Percentiles rank a stretch among this genome's conserved stretches.
phyloP scores from a whole-genome alignment of 2,329 filamentous ascomycete species.

The Acrocalymma vagum region DNA sequence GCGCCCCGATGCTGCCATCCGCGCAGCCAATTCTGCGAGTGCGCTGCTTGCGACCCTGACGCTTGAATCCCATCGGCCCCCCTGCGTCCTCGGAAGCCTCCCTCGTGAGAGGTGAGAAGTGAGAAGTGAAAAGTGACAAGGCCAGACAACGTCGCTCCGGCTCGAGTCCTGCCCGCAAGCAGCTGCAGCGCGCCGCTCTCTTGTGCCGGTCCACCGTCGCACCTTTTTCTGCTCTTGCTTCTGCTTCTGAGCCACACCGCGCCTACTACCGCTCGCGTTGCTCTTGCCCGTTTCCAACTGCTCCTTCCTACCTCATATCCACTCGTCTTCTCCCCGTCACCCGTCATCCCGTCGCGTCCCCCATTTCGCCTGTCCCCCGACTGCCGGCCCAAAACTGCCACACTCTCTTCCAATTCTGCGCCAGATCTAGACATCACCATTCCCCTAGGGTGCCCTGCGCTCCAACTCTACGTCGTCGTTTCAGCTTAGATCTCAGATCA shows the following conservation, averaged over 20 bases:
- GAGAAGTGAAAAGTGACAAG: no score
- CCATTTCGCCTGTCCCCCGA: background rate
- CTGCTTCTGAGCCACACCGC: conserved; percentile 5
- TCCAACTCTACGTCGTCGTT: conserved; percentile 35
- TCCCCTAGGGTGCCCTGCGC: conserved; percentile 18
- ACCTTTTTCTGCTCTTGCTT: background rate
- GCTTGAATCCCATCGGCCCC: conserved; percentile 23
- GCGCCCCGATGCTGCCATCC: conserved; percentile 38
- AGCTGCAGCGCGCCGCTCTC: background rate
- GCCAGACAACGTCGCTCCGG: no score
- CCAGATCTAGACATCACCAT: conserved; percentile 9
- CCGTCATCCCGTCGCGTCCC: conserved; percentile 1
- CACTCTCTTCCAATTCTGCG: conserved; percentile 2
- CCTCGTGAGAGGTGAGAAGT: no score
- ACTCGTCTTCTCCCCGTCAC: conserved; percentile 3
- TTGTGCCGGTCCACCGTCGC: no score
- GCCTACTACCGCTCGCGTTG: background rate
- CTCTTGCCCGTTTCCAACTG: background rate
- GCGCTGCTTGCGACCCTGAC: conserved; percentile 45
- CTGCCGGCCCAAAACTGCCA: conserved; percentile 1
- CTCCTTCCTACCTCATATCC: conserved; percentile 2
- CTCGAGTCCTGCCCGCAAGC: background rate
- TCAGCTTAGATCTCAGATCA: conserved; percentile 40
- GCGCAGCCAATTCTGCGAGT: conserved; percentile 34
- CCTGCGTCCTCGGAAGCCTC: conserved; percentile 19